Base-by-base conservation (phyloP, 148 eudicot genomes). In the Silene conica region DNA sequence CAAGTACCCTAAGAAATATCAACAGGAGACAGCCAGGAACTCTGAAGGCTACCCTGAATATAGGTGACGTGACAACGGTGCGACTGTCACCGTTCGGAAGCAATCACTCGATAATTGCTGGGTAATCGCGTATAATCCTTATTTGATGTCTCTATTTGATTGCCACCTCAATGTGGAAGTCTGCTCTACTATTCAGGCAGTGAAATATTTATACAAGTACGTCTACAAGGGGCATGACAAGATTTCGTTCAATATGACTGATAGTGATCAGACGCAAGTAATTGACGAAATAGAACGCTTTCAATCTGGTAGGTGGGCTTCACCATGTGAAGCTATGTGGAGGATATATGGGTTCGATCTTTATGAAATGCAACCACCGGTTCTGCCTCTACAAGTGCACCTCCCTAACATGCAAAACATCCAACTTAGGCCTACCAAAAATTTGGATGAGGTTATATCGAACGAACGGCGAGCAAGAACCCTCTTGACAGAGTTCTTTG, bases 131-230 rank as follows among this genome's bases (percentile, higher is more conserved):
- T 45, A 67, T 7, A 67, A 41, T 19, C 55, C 70, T 0, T 19
- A 67, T 14, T 25, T 45, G 10, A 3, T 21, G 2, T 22, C 70
- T 10, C 4, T 67, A 0, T 64, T 64, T 31, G 69, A 28, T 10
- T 64, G 69, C 19, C 69, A 31, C n/a, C 14, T 64, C 0, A 64
- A 64, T 19, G 69, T 34, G 5, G 69, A 64, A 14, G 20, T 64
- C 0, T 34, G 69, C 34, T 31, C 69, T 4, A 64, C 69, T 0
- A 31, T 64, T 14, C 15, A 31, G 34, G 69, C 46, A 10, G 46
- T 64, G 0, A 64, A 64, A 1, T 64, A 64, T 54, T n/a, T 70
- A 2, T 69, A 69, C 20, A 69, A 48, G 31, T 69, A 69, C 8
- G 59, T 48, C 1, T 21, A 69, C 13, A 70, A 48, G 11, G 43